phyloP scores from a whole-genome alignment of 306 rosid species.

The Parietaria judaica region DNA sequence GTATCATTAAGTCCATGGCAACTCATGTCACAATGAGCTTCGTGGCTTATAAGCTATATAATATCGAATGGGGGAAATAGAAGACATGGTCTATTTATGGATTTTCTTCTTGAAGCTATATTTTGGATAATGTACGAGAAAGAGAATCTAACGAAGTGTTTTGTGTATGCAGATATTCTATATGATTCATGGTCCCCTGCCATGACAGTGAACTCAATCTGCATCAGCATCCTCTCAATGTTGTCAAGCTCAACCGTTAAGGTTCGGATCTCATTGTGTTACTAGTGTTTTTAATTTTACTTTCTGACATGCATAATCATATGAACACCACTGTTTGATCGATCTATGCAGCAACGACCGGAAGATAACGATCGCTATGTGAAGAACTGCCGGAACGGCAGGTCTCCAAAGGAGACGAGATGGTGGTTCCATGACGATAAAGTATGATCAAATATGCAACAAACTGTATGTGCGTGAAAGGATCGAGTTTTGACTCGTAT shows the following conservation, averaged over 20 bases:
- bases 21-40: neutral
- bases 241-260: slow-evolving; percentile 34
- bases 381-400: slow-evolving; percentile 32
- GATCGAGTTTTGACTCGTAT: neutral
- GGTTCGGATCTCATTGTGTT: slow-evolving; percentile 13
- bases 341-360: slow-evolving; percentile 30
- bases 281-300: neutral
- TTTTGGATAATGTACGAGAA: neutral
- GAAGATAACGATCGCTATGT: slow-evolving; percentile 32
- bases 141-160: neutral
- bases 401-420: slow-evolving; percentile 39
- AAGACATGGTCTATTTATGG: neutral
- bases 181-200: slow-evolving; percentile 46
- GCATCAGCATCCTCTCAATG: slow-evolving; percentile 39
- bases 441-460: slow-evolving; percentile 23
- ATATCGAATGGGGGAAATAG: neutral
- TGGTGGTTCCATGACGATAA: slow-evolving; percentile 44
- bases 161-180: slow-evolving; percentile 25
- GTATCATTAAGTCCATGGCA: no score
- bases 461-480: neutral
- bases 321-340: neutral
- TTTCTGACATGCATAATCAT: neutral
- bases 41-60: slow-evolving; percentile 2
- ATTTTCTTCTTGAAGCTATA: neutral
- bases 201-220: slow-evolving; percentile 32